These are phyloP conservation scores for Striga hermonthica DNA, from an alignment of 305 asterid genomes.

Conservation along the genomic window DNA sequence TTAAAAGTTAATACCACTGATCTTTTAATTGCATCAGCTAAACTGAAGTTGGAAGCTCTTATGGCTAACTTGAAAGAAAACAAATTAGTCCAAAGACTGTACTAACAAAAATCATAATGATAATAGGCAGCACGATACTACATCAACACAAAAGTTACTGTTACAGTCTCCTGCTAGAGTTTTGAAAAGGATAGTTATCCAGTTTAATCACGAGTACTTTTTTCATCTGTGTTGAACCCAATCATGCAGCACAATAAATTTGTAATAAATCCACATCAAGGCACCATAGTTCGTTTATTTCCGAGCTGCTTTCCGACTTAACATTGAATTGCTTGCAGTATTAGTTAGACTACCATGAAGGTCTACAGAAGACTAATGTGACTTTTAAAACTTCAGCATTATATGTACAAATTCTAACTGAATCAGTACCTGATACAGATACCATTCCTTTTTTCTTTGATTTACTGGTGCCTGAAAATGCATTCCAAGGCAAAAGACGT, in stretches of 20 bases:
- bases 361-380: not conserved
- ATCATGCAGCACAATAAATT: too few relatives aligned
- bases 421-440: conserved; percentile 10
- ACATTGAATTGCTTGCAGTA: not conserved
- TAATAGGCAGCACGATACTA: not conserved
- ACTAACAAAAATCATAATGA: not conserved
- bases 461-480: conserved; percentile 31
- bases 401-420: not conserved
- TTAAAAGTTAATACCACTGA: too few relatives aligned
- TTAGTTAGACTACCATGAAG: not conserved
- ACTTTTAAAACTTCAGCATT: not conserved
- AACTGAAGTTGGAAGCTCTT: not conserved
- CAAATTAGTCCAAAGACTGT: not conserved
- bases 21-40: not conserved
- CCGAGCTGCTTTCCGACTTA: too few relatives aligned
- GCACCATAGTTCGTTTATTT: not conserved
- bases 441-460: conserved; percentile 22
- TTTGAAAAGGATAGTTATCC: too few relatives aligned
- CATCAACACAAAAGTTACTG: not conserved
- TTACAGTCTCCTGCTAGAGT: too few relatives aligned
- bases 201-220: too few relatives aligned
- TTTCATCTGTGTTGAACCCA: too few relatives aligned
- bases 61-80: not conserved
- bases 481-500: conserved; percentile 35
- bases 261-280: not conserved